Evolutionary conservation across 2,329 filamentous ascomycete genomes (phyloP), one percentile per base, ranked within the genome.

Genomic region (Tolypocladium sp.): DNA sequence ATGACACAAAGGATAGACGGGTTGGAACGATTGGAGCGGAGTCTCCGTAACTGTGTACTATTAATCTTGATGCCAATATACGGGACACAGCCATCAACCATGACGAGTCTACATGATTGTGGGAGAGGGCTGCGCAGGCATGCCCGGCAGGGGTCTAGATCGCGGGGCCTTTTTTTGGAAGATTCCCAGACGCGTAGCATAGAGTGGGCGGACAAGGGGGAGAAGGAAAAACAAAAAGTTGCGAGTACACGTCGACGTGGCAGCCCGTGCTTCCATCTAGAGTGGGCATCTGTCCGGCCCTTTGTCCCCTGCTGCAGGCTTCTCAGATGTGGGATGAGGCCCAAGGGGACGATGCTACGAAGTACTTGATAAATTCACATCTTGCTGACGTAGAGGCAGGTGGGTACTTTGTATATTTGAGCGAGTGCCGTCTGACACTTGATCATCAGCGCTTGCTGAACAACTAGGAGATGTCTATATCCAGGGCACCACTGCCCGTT

Each of bases 21-120:
- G 62, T 59, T 63, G 60, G 61, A 61, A 57, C 56, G 58, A 38
- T 22, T 61, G 59, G 54, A 56, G 62, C 62, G 56, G 63, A 56
- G 59, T 59, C 60, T 64, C 66, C 62, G 63, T 61, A 64, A 61
- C 62, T 65, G 65, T 70, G 69, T 69, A 67, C 65, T 63, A 69
- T 68, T 66, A 66, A 64, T 63, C 63, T 61, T 61, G 58, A 57
- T 61, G 58, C 59, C 58, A 56, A 58, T 63, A 61, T 61, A 63
- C 62, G 44, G 62, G 59, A 60, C 60, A 58, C 46, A 58, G 56
- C 57, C 57, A 56, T 44, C 60, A 60, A 58, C 57, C 56, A 49
- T 58, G 60, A 59, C 58, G 52, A 61, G 61, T 58, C 52, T 59
- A 49, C 44, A 56, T 60, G 57, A 58, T 62, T 54, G 61, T 42